phyloP scores from a whole-genome alignment of 495 filamentous ascomycete species.

The Viridothelium virens region DNA sequence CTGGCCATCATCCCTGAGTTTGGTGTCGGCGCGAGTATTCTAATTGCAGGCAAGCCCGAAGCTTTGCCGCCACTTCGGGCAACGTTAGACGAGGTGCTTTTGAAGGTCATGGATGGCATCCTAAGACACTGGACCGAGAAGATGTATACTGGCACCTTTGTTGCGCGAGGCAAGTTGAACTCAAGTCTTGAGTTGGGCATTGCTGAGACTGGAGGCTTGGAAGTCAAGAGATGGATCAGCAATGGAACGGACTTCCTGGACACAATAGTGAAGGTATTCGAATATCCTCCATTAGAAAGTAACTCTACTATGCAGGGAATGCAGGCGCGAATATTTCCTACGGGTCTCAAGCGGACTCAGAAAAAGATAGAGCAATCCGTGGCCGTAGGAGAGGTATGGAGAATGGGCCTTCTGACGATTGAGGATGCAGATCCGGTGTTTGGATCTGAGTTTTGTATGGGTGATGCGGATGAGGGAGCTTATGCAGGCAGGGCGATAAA shows the following conservation, averaged over 20 bases:
- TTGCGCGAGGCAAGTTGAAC: constrained; percentile 22
- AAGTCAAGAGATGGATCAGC: constrained; percentile 26
- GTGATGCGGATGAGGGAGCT: constrained; percentile 22
- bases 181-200: constrained; percentile 25
- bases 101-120: constrained; percentile 28
- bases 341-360: constrained; percentile 28
- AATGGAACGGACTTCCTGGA: constrained; percentile 28
- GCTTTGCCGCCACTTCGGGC: constrained; percentile 22
- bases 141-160: constrained; percentile 23
- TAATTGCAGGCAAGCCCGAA: constrained; percentile 23
- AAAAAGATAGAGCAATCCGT: constrained; percentile 26
- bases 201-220: constrained; percentile 26
- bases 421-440: constrained; percentile 11
- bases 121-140: constrained; percentile 22
- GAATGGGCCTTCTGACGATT: constrained; percentile 7
- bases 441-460: constrained; percentile 31
- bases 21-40: constrained; percentile 32
- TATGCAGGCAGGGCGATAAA: constrained; percentile 32
- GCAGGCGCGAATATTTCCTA: constrained; percentile 29
- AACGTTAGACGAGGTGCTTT: constrained; percentile 23
- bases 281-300: background rate
- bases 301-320: constrained; percentile 11
- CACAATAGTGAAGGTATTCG: background rate
- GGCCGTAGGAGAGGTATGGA: constrained; percentile 16
- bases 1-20: constrained; percentile 33